A percentile compares a stretch with the other conserved stretches of the same genome.
Evolutionary conservation across 2,329 filamentous ascomycete genomes (phyloP).

Genomic region (Aspergillus fumigatus): DNA sequence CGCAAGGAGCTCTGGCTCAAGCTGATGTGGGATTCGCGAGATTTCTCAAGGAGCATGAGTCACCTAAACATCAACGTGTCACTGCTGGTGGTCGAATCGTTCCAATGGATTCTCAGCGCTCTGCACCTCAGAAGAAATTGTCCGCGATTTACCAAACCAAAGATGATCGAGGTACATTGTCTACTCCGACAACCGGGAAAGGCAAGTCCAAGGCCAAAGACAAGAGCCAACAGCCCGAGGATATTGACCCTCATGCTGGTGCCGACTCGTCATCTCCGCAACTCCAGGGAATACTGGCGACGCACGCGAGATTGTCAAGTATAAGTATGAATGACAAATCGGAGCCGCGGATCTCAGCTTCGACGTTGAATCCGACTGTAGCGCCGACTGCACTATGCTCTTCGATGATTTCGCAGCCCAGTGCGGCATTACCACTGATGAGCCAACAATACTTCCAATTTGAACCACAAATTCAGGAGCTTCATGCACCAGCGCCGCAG

Average conservation of each 20-base stretch:
- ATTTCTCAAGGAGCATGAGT: slow-evolving; percentile 45
- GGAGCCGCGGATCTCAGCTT: slow-evolving; percentile 1
- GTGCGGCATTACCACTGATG: slow-evolving; percentile 1
- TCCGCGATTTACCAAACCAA: slow-evolving; percentile 13
- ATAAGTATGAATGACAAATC: not conserved
- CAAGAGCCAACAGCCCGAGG: not conserved
- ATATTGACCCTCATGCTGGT: not conserved
- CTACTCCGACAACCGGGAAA: not conserved
- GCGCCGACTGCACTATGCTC: slow-evolving; percentile 8
- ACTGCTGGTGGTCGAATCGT: slow-evolving; percentile 47
- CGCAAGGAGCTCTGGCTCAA: slow-evolving; percentile 28
- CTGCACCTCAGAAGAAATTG: slow-evolving; percentile 35
- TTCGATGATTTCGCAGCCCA: slow-evolving; percentile 8
- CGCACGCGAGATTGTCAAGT: not conserved
- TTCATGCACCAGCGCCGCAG: slow-evolving; percentile 6
- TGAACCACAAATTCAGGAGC: slow-evolving; percentile 10
- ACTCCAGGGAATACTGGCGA: not conserved
- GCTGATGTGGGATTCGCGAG: slow-evolving; percentile 41
- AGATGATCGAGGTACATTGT: slow-evolving; percentile 1
- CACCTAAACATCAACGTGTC: slow-evolving; percentile 46
- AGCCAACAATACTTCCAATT: slow-evolving; percentile 8
- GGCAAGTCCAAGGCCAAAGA: slow-evolving; percentile 4
- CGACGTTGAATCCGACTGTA: slow-evolving; percentile 5
- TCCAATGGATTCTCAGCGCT: slow-evolving; percentile 36
- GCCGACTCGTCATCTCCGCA: not conserved